Base-by-base conservation (phyloP, 495 filamentous ascomycete species). In the Entonaema liquescens region DNA sequence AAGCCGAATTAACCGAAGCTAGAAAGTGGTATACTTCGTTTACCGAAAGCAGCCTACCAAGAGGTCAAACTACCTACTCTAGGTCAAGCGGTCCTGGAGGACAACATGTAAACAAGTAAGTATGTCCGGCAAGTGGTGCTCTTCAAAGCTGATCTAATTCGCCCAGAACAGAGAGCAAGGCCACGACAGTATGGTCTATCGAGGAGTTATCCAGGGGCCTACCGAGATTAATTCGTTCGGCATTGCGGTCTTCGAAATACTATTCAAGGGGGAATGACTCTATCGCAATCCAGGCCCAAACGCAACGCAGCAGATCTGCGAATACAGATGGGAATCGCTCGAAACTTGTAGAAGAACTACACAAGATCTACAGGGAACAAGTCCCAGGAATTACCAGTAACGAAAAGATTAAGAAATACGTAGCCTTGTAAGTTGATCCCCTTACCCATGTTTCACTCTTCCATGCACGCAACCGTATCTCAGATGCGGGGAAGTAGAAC, bases 31-130 rank as follows among this genome's bases (percentile, higher is more conserved):
- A 90, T 35, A 77, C 83, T 35, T 83, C 83, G 9, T 91, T 97
- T 74, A 81, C 86, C 59, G 74, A 84, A 19, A 83, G 83, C 19
- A 84, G 82, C 11, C 86, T 98, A 38, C 93, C 93, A 33, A 87
- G 83, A 59, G 87, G 90, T 59, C 86, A 89, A 57, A 80, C 95
- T 23, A 88, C 84, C 6, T 98, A 90, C 77, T 92, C 92, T 66
- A 86, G 93, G 25, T 94, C 95, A n/a, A 93, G 92, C 62, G 95
- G 95, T 0, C 92, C 95, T 9, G 95, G 95, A 19, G 95, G 95
- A 5, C 95, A 99, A 76, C 95, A 98, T 81, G 93, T 95, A 49
- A 99, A 99, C 80, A 98, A 97, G 95, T 98, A 83, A 65, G 63
- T 55, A 47, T 36, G 62, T 35, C 23, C 49, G 54, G 21, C 42